These are phyloP conservation scores for Epichloe aotearoae DNA, from an alignment of 2,329 filamentous ascomycete genomes.

Conservation along the genomic window DNA sequence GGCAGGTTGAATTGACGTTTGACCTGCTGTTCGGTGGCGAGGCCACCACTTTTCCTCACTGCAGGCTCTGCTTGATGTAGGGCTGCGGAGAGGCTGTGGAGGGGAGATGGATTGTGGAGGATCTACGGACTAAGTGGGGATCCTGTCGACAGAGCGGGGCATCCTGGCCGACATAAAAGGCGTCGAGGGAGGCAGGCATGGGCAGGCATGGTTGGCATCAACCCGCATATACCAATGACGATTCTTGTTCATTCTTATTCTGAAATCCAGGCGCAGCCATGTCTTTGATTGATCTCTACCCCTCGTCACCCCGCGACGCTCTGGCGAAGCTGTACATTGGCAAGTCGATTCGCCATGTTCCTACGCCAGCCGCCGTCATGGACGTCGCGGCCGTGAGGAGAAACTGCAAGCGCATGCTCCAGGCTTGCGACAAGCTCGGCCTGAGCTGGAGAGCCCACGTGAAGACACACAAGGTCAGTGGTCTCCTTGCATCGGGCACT, in stretches of 20 bases:
- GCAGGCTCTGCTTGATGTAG: constrained; percentile 30
- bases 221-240: too few relatives aligned
- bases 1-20: background rate
- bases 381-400: constrained; percentile 51
- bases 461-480: constrained; percentile 65
- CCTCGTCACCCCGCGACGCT: constrained; percentile 12
- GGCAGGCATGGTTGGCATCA: too few relatives aligned
- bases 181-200: too few relatives aligned
- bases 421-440: constrained; percentile 42
- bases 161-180: background rate
- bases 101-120: too few relatives aligned
- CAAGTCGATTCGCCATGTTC: constrained; percentile 44
- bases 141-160: too few relatives aligned
- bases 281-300: constrained; percentile 12
- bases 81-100: constrained; percentile 23
- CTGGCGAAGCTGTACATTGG: constrained; percentile 31
- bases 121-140: too few relatives aligned
- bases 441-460: constrained; percentile 65
- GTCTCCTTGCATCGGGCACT: background rate
- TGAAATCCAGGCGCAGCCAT: constrained; percentile 3
- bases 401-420: constrained; percentile 62
- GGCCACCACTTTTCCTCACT: constrained; percentile 37
- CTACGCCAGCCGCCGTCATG: constrained; percentile 54
- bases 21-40: constrained; percentile 4
- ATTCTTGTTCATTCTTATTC: background rate